Evolutionary conservation across 176 grass and related monocot species (phyloP).

Genomic region (Aegilops bicornis): DNA sequence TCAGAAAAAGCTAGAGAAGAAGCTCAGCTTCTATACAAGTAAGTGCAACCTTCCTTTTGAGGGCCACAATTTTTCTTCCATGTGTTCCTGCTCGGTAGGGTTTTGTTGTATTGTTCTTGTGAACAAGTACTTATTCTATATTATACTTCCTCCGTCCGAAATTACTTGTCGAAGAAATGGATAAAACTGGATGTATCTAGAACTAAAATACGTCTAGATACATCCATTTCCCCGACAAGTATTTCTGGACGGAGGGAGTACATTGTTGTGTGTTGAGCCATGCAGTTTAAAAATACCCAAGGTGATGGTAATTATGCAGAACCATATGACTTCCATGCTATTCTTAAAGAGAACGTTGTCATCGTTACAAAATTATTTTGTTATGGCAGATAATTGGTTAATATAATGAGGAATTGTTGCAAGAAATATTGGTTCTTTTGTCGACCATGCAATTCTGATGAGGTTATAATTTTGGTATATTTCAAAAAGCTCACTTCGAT

Average conservation of each 20-base stretch:
- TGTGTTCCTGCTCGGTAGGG: not conserved
- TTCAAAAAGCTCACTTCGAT: not conserved
- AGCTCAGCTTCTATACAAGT: constrained; percentile 47
- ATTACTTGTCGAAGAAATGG: no score
- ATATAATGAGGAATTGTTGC: not conserved
- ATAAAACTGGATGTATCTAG: no score
- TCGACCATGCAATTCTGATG: not conserved
- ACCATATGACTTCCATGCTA: not conserved
- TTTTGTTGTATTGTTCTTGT: not conserved
- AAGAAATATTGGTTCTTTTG: not conserved
- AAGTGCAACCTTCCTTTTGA: not conserved
- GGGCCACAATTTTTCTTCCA: not conserved
- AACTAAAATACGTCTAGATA: no score
- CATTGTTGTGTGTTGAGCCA: constrained; percentile 7
- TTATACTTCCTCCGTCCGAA: no score
- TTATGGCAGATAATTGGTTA: not conserved
- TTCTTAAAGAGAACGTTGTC: not conserved
- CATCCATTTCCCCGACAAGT: no score
- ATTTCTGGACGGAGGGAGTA: not conserved
- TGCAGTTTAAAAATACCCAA: not conserved
- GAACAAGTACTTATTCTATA: not conserved
- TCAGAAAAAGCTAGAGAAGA: constrained; percentile 51
- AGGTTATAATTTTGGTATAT: not conserved
- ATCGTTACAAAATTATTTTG: not conserved
- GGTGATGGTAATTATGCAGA: not conserved